Base-by-base conservation (phyloP, 371 early-diverging fungal genomes). In the Haplosporangium sp. region DNA sequence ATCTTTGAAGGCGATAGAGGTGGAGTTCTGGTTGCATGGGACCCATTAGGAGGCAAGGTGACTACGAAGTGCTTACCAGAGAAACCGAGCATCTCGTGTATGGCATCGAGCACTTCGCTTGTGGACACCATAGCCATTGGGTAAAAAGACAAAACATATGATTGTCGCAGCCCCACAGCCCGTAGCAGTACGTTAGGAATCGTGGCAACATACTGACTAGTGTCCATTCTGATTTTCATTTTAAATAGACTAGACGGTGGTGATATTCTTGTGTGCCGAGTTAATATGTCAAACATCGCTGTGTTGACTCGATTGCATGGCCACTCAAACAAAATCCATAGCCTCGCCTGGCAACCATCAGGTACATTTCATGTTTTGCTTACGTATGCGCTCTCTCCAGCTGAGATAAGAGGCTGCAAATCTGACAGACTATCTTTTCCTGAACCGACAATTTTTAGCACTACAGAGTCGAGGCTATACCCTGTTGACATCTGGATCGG, bases 401-500 rank as follows among this genome's bases (percentile, higher is more conserved):
- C 42, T 6, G 18, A 4, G 16, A 38, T n/a, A 10, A 29, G 29
- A 29, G 29, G 29, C 29, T 4, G 29, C 29, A 29, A 29, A 4
- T 20, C 14, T 45, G 59, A 46, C 14, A 14, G 13, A 14, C 6
- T 16, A 14, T 58, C 18, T 43, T 20, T 18, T 5, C 11, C 10
- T 4, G 6, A 7, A 11, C 5, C 41, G 18, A 37, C 29, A 29
- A 29, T 29, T 29, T 42, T 11, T 62, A 65, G 73, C 18, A 18
- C 7, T 6, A 6, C 51, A 36, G 5, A 29, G n/a, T 11, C 62
- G 48, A 14, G 52, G 45, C 1, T 73, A 67, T 47, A 67, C 74
- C 4, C 50, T 62, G 18, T 43, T 83, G 38, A 76, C 80, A 0
- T 82, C 83, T 18, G 83, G 82, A 46, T 80, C 82, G 40, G 66